Conservation (phyloP, 2,329 filamentous ascomycete genomes). For the Knoxdaviesia capensis region DNA sequence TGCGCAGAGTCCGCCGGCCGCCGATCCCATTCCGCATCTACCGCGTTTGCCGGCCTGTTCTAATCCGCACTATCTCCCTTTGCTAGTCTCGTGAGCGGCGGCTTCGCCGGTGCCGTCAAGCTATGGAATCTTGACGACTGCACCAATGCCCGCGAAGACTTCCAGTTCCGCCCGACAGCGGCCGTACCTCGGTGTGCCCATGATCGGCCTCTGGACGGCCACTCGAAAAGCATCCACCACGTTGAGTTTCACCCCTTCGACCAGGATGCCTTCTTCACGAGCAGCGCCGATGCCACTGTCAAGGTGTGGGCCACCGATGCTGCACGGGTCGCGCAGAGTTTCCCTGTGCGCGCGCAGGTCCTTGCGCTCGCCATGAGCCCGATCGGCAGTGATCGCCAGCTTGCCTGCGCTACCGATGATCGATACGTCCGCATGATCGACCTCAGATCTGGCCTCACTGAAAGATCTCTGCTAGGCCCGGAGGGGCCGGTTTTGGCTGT, state of each 20-base stretch:
- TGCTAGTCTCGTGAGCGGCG: slow-evolving; percentile 58
- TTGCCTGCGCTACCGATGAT: slow-evolving; percentile 77
- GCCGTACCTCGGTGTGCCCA: slow-evolving; percentile 23
- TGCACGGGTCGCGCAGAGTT: slow-evolving; percentile 40
- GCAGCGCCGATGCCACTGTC: slow-evolving; percentile 58
- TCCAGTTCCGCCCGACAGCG: slow-evolving; percentile 33
- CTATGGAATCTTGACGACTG: slow-evolving; percentile 68
- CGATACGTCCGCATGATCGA: slow-evolving; percentile 72
- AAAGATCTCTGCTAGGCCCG: slow-evolving; percentile 51
- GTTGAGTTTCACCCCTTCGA: slow-evolving; percentile 66
- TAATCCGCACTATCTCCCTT: too few relatives aligned
- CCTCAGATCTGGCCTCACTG: slow-evolving; percentile 55
- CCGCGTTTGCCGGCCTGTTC: too few relatives aligned
- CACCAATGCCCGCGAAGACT: slow-evolving; percentile 19
- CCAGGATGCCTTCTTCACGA: slow-evolving; percentile 52
- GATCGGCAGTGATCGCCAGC: slow-evolving; percentile 51
- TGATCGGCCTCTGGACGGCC: slow-evolving; percentile 14
- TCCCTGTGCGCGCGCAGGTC: slow-evolving; percentile 46
- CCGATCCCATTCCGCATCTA: too few relatives aligned
- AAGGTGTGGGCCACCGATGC: slow-evolving; percentile 54
- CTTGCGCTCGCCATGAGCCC: slow-evolving; percentile 65
- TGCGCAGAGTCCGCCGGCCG: too few relatives aligned
- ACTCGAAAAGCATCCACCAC: slow-evolving; percentile 56
- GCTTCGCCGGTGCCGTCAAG: slow-evolving; percentile 65
- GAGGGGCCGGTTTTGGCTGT: slow-evolving; percentile 47